Evolutionary conservation across 495 filamentous ascomycete genomes (phyloP), one percentile per base, ranked within the genome.

Genomic region (Penicillium robsamsonii): DNA sequence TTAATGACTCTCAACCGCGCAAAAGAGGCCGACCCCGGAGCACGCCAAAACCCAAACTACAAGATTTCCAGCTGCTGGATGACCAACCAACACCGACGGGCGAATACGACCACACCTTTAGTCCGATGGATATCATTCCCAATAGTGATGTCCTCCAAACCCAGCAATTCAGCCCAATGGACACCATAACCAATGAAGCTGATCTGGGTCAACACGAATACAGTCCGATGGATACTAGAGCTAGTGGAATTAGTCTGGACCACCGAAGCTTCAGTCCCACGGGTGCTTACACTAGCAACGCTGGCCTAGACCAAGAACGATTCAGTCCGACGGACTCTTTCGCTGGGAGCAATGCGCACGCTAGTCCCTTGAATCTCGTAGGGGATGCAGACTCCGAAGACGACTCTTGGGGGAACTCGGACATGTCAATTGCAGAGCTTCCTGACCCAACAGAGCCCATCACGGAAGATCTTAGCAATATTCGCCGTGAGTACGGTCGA

Each of bases 21-120:
- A 69, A 65, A 49, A 64, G 69, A 47, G 76, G 76, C 4, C 65
- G 75, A 55, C 75, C 72, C 18, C 72, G 71, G 46, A 60, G 63
- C 33, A 56, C 65, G 15, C 70, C 63, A n/a, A 67, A 56, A 27
- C 49, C 55, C 12, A 46, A 37, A 33, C 2, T 13, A 15, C 60
- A 51, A 11, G 61, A 65, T 11, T 49, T 56, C 12, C 25, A 56
- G 6, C 29, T 64, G 22, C 41, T 51, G 18, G 52, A 51, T 13
- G 60, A 67, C 22, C 63, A 67, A 35, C 37, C 60, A 41, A 56
- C 59, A 4, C 63, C 62, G 50, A 48, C 50, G 3, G 31, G 50
- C 0, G 58, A 61, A 10, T 25, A 51, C 15, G 58, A 45, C 25
- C 50, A 57, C 43, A 46, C 56, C 10, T 46, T 57, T 29, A 70